Evolutionary conservation across 192 early-diverging fungal genomes (phyloP), one percentile per base, ranked within the genome.

Genomic region (Chytriomyces confervae): DNA sequence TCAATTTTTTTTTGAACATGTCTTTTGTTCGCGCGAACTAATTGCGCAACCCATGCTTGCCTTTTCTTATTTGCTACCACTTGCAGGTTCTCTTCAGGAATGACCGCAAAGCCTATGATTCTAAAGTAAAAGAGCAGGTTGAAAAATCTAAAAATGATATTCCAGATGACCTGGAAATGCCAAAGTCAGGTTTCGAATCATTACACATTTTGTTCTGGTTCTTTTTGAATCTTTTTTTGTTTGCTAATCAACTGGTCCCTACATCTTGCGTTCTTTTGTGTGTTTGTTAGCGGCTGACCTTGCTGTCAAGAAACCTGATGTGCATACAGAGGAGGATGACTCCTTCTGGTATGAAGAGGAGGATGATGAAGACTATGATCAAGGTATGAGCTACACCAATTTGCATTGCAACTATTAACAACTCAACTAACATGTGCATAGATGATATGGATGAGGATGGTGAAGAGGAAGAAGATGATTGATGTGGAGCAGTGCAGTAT

Each of bases 71-170:
- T n/a, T 57, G 53, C 16, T n/a, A 1, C 13, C 20, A 20, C 20
- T 57, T 13, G 13, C 11, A 85, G 84, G 84, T 86, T 27, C 49
- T 85, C 80, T 90, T 71, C 47, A 49, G 88, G 45, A 80, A 82
- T 6, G 79, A 89, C 71, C 77, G 79, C 7, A 64, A 77, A 50
- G 64, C 50, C 18, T 90, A 86, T 69, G 80, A 81, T 5, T 29
- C 27, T 36, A 87, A 73, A 51, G 83, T 89, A 4, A 73, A 78
- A 61, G 72, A 81, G 69, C 81, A 87, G 53, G 88, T 89, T 27
- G 84, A 89, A 76, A 27, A 47, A 65, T 86, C 84, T 24, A 85
- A 86, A 65, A 83, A 80, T 66, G 84, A 90, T 76, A 87, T 89
- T 66, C 88, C 88, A 4, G 75, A 29, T 11, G 86, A 89, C 62